Percentiles rank a stretch among this genome's conserved stretches.
Conservation (phyloP, 495 filamentous ascomycete species). For the Choiromyces venosus region DNA sequence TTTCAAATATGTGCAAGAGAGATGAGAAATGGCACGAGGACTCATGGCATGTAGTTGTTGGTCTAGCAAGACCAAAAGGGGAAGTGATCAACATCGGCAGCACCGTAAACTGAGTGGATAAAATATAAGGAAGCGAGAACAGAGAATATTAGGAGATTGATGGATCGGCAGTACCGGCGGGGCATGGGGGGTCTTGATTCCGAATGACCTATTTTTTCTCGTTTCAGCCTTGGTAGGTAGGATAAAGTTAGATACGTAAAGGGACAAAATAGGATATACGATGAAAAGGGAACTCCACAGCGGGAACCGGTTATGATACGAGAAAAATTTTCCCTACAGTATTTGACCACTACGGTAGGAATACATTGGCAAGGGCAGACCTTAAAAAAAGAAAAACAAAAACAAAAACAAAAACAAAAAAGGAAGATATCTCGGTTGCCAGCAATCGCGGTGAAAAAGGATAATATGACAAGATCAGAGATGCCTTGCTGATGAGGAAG, state of each 20-base stretch:
- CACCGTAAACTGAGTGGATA: background rate
- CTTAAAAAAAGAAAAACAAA: background rate
- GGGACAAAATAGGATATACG: background rate
- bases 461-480: background rate
- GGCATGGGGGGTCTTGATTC: background rate
- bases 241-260: background rate
- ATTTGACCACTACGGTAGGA: background rate
- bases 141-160: background rate
- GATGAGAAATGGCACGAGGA: background rate
- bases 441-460: too few relatives aligned
- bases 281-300: background rate
- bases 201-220: background rate
- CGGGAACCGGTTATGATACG: background rate
- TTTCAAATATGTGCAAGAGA: background rate
- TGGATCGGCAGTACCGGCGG: background rate
- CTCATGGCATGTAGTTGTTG: conserved; percentile 1
- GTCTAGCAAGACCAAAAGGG: conserved; percentile 2
- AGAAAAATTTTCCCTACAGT: background rate
- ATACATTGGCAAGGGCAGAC: background rate
- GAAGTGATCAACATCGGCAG: conserved; percentile 17
- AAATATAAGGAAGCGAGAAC: too few relatives aligned
- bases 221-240: conserved; percentile 17
- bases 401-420: background rate
- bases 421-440: background rate
- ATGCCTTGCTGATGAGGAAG: background rate